Base-by-base conservation (phyloP, 2,329 filamentous ascomycete genomes). In the Arthrobotrys sphaeroides region DNA sequence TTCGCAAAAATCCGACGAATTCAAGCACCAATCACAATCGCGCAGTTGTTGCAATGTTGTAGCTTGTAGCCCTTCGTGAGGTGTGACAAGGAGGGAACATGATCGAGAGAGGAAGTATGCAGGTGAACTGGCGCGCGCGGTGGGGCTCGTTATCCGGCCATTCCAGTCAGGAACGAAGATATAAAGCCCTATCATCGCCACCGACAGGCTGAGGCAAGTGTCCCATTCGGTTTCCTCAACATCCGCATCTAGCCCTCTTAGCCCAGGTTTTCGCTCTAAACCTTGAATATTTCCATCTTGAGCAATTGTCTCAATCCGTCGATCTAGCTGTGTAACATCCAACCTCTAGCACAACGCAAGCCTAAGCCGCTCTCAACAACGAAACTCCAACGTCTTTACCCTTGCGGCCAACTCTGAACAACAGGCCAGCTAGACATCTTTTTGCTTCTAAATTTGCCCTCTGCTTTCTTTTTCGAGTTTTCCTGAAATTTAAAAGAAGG, bases 151-250 rank as follows among this genome's bases (percentile, higher is more conserved):
- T 55, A 43, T 60, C 36, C 36, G 36, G 20, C 33, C 33, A 18
- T 38, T 59, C 28, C 53, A 59, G 16, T 31, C 51, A 55, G 51
- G 51, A 55, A 20, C 10, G 16, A 51, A 55, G 47, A 55, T 55
- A 55, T 55, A 55, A 55, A 55, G 51, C 31, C 51, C 51, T n/a
- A n/a, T n/a, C 51, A 55, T 55, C 31, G 31, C 12, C 51, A 55
- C 49, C 49, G 49, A 20, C 18, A 10, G 51, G 31, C 5, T 40
- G 36, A 40, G 36, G 31, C 9, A 24, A 13, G 51, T n/a, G n/a
- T n/a, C 28, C n/a, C 7, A n/a, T 55, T 38, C 26, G 4, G 13
- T 55, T 55, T 55, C 18, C 9, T 12, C 28, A 43, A 22, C 40
- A 43, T 43, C 40, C 40, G 10, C 40, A 43, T 43, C 18, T n/a